phyloP scores from a whole-genome alignment of 768 basidiomycete genomes.

The Suillus weaverae region DNA sequence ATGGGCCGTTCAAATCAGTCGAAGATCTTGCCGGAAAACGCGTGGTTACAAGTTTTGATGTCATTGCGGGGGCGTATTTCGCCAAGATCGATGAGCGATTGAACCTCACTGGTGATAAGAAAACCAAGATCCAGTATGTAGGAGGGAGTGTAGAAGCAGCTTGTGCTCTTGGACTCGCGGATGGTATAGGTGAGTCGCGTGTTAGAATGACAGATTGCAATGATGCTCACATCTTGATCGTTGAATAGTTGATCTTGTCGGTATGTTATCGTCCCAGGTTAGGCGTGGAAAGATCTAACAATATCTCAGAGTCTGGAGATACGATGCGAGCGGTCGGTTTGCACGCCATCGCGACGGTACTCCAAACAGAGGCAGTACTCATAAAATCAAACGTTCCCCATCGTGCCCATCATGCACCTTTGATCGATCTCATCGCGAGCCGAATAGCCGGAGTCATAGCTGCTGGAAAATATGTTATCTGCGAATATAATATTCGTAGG shows the following conservation, averaged over 20 bases:
- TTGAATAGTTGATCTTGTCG: conserved; percentile 72
- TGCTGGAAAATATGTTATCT: conserved; percentile 81
- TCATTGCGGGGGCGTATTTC: conserved; percentile 83
- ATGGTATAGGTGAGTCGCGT: conserved; percentile 80
- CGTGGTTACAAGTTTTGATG: conserved; percentile 93
- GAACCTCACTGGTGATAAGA: conserved; percentile 50
- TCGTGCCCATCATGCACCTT: conserved; percentile 56
- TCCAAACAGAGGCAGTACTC: conserved; percentile 87
- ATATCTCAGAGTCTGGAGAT: conserved; percentile 84
- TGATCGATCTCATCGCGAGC: conserved; percentile 69
- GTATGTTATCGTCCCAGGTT: conserved; percentile 62
- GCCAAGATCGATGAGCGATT: conserved; percentile 55
- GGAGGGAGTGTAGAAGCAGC: conserved; percentile 99
- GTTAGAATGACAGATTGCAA: conserved; percentile 1
- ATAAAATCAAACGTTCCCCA: conserved; percentile 76
- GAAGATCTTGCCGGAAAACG: conserved; percentile 88
- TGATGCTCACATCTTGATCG: conserved; percentile 10
- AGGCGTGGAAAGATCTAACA: neutral
- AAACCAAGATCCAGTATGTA: conserved; percentile 90
- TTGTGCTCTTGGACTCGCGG: conserved; percentile 92
- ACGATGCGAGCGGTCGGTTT: conserved; percentile 99
- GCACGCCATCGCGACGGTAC: conserved; percentile 87
- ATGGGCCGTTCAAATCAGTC: conserved; percentile 61
- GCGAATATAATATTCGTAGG: conserved; percentile 89
- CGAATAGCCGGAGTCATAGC: conserved; percentile 94